Evolutionary conservation across 2,329 filamentous ascomycete species (phyloP), one percentile per base, ranked within the genome.

Genomic region (Penicillium hesseltinei): DNA sequence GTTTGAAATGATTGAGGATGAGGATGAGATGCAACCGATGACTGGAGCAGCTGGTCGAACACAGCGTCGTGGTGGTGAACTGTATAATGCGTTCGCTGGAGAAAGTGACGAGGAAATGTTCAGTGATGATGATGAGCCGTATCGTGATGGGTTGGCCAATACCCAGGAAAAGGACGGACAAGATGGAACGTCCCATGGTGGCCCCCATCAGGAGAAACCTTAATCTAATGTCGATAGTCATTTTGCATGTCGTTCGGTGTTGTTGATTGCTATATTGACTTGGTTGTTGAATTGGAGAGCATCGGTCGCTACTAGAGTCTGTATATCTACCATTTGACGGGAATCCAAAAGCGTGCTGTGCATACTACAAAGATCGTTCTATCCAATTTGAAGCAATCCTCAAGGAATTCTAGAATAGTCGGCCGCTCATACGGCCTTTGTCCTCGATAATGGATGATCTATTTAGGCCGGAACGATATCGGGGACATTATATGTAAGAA

Each of bases 11-110:
- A 82, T 99, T 47, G 88, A 94, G 66, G 89, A 92, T 55, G 89
- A 91, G 21, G 92, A 96, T 65, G 80, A 82, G 17, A 63, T 65
- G 53, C 68, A 69, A 56, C 66, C 71, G 11, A 65, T 71, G 69
- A 73, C 74, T 57, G 75, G 80, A 81, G 83, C 63, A 81, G 82
- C 51, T 75, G 73, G 72, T 35, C 75, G 72, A 66, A 82, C 75
- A 73, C 72, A 80, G 63, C 80, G 91, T 49, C 75, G 78, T 21
- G 94, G 91, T 2, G 92, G 93, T 29, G 93, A 97, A 78, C 78
- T 99, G 44, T 99, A 99, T 73, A 94, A 99, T 79, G 94, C 94
- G 5, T 99, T 99, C 81, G 94, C 94, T 0, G 92, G 91, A 17
- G 93, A 92, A 51, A 93, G 93, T 57, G 92, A 94, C 56, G 89